Evolutionary conservation across 768 basidiomycete species (phyloP).

Genomic region (Hemileccinum rubropunctum): DNA sequence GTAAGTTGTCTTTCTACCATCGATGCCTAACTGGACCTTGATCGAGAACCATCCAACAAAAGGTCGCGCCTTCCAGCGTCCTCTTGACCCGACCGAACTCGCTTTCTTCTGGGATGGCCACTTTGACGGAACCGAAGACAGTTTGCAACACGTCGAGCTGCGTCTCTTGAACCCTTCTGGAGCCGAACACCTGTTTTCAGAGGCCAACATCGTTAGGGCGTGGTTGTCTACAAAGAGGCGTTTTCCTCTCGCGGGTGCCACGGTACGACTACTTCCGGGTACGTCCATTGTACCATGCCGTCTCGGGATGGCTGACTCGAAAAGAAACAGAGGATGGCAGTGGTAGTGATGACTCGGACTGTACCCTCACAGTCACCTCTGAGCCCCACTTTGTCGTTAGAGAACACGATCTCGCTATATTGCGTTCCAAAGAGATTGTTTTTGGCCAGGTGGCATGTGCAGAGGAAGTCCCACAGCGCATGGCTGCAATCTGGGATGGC

Average conservation of each 20-base stretch:
- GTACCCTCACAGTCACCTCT: not conserved
- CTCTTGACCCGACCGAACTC: not conserved
- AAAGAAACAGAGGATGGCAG: not conserved
- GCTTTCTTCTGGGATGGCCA: not conserved
- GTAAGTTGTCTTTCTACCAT: not conserved
- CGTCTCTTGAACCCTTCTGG: not conserved
- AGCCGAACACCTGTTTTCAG: not conserved
- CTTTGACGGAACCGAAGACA: not conserved
- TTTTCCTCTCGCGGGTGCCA: not conserved
- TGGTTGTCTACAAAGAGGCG: constrained; percentile 3
- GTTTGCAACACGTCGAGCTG: not conserved
- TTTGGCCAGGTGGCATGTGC: constrained; percentile 32
- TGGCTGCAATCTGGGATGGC: constrained; percentile 31
- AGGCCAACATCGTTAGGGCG: not conserved
- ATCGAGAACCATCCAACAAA: not conserved
- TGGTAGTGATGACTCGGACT: not conserved
- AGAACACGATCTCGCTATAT: constrained; percentile 32
- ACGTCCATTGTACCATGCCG: not conserved
- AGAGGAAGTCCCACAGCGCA: constrained; percentile 34
- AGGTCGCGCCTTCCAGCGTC: not conserved
- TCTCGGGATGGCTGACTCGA: not conserved
- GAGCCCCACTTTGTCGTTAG: constrained; percentile 38
- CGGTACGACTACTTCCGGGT: not conserved
- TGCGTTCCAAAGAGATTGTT: constrained; percentile 38
- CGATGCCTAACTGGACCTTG: not conserved